Evolutionary conservation across 495 filamentous ascomycete species (phyloP), one percentile per base, ranked within the genome.

Genomic region (Aspergillus cavernicola): DNA sequence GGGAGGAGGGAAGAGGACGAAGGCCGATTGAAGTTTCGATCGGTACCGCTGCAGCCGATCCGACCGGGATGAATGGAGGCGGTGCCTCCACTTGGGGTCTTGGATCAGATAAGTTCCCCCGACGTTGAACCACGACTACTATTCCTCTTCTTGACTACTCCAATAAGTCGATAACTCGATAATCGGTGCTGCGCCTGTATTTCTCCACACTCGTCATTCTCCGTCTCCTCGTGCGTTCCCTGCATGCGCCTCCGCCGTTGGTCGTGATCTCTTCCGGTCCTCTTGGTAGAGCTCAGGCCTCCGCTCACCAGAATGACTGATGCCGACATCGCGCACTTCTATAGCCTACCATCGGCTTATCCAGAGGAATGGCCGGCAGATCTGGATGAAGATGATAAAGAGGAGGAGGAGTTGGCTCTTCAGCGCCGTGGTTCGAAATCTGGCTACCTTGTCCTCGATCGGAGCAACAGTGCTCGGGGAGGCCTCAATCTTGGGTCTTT

Each of bases 301-400:
- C 35, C 29, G 36, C 28, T 38, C 38, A 35, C 44, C 55, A 65
- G 36, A 44, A 83, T 79, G 79, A 78, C 83, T 46, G 86, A 95
- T 65, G 76, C 84, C 22, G 85, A 82, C 13, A 81, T 98, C 37
- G 83, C 91, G 40, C 90, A 88, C 49, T 86, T 96, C 73, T 98
- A 97, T 73, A 88, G 91, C 63, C 80, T 98, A 22, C 77, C 84
- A 6, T 87, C 81, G 15, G 79, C 87, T 29, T 92, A 82, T 64
- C 95, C 92, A 13, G 77, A 82, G n/a, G 75, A 85, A 69, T 97
- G 91, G 92, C 92, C 95, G 0, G 75, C 82, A 16, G 86, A 91
- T 60, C 85, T 91, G 60, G 85, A 92, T 57, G 76, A 84, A 31
- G 82, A 78, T 59, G 87, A 91, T 67, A 74, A 72, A 18, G 84